Conservation (phyloP, 1,139 yeast genomes). For the Kodamaea plutei region DNA sequence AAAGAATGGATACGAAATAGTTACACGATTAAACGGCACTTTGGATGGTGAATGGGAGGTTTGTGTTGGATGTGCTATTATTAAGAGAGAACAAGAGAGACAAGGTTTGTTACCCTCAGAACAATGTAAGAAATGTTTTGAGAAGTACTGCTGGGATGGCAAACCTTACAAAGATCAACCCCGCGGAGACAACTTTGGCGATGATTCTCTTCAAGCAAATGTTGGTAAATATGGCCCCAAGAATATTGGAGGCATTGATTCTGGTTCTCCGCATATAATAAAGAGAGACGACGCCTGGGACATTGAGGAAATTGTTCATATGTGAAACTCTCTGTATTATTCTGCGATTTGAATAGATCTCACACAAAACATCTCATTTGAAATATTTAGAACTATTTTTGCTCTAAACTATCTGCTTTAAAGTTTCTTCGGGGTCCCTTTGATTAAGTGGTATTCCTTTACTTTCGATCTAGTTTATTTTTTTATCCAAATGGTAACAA, state of each 20-base stretch:
- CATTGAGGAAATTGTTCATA: not conserved
- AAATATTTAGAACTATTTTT: too few relatives aligned
- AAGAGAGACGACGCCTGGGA: too few relatives aligned
- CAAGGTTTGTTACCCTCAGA: conserved; percentile 55
- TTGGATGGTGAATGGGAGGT: conserved; percentile 67
- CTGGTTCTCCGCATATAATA: conserved; percentile 1
- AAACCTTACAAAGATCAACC: conserved; percentile 9
- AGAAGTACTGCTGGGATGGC: conserved; percentile 81
- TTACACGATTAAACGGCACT: conserved; percentile 68
- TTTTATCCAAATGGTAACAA: too few relatives aligned
- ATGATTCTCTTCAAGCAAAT: conserved; percentile 3
- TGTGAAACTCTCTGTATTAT: too few relatives aligned
- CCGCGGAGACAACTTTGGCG: conserved; percentile 13
- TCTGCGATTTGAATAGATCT: too few relatives aligned
- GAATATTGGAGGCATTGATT: conserved; percentile 2
- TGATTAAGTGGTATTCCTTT: too few relatives aligned
- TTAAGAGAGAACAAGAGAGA: conserved; percentile 78
- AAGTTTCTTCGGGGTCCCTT: too few relatives aligned
- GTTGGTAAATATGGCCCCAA: conserved; percentile 1
- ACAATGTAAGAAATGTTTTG: conserved; percentile 70
- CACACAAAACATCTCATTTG: too few relatives aligned
- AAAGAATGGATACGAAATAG: conserved; percentile 74
- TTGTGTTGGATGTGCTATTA: conserved; percentile 84
- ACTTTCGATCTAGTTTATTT: too few relatives aligned
- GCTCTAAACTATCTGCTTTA: too few relatives aligned